Conservation (phyloP, 352 stramenopile genomes). For the Phytopythium montanum region DNA sequence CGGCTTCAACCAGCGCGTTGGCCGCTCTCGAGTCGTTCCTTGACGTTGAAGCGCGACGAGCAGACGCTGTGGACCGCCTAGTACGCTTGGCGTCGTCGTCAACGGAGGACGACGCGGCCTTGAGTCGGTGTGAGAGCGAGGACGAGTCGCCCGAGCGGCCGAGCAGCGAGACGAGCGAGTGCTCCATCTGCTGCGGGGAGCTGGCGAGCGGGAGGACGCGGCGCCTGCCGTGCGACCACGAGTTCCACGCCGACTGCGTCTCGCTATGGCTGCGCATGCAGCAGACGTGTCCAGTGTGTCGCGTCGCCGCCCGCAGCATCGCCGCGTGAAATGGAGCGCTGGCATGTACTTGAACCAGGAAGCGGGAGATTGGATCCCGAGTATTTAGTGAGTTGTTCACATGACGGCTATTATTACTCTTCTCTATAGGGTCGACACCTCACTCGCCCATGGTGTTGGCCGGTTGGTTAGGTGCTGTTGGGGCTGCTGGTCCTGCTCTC, state of each 20-base stretch:
- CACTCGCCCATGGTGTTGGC: background rate
- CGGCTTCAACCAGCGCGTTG: slow-evolving; percentile 23
- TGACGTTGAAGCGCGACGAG: slow-evolving; percentile 28
- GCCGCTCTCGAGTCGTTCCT: slow-evolving; percentile 53
- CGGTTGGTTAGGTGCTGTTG: background rate
- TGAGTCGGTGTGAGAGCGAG: slow-evolving; percentile 9
- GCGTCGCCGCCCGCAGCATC: slow-evolving; percentile 9
- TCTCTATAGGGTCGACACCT: slow-evolving; percentile 4
- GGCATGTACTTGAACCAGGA: background rate
- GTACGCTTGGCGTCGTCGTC: slow-evolving; percentile 13
- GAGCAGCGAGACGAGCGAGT: slow-evolving; percentile 24
- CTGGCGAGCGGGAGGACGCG: slow-evolving; percentile 41
- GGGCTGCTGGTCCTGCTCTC: background rate
- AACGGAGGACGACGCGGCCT: slow-evolving; percentile 8
- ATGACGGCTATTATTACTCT: background rate
- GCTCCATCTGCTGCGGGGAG: slow-evolving; percentile 58
- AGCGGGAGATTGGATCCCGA: background rate
- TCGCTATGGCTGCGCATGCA: slow-evolving; percentile 67
- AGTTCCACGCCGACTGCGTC: slow-evolving; percentile 63
- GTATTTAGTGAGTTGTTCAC: background rate
- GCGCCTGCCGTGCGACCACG: slow-evolving; percentile 55
- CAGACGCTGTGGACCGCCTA: slow-evolving; percentile 23
- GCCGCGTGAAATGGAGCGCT: background rate
- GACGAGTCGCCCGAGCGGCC: slow-evolving; percentile 4
- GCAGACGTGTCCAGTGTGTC: slow-evolving; percentile 70